Conservation (phyloP, 139 green algal genomes). For the Chlamydomonas sphaeroides region DNA sequence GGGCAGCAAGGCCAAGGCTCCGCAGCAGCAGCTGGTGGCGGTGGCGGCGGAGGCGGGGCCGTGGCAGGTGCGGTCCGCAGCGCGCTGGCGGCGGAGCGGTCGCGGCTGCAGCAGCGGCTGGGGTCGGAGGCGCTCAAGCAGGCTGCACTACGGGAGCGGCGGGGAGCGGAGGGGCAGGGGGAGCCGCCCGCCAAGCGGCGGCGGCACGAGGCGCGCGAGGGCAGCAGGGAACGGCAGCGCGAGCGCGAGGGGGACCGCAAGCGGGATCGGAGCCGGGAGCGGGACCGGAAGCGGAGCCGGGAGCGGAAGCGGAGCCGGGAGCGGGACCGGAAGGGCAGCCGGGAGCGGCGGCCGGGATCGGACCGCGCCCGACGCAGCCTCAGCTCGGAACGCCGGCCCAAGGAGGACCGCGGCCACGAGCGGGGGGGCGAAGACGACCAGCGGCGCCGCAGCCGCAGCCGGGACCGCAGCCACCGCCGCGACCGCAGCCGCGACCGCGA, state of each 20-base stretch:
- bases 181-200: not conserved
- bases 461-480: too few species aligned
- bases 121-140: too few species aligned
- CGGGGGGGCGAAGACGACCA: not conserved
- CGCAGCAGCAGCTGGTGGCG: not conserved
- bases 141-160: too few species aligned
- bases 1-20: too few species aligned
- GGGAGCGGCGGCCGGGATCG: too few species aligned
- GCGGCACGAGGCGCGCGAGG: not conserved
- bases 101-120: not conserved
- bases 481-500: too few species aligned
- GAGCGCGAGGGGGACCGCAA: not conserved
- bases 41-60: too few species aligned
- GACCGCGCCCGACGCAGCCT: too few species aligned
- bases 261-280: not conserved
- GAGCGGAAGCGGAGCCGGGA: not conserved
- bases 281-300: not conserved
- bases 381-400: too few species aligned
- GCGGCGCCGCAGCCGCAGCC: not conserved
- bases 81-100: not conserved
- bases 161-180: not conserved
- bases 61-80: not conserved
- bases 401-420: not conserved
- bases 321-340: not conserved
- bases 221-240: not conserved